Conservation (phyloP, 768 basidiomycete species). For the Phaeolepiota aurea region DNA sequence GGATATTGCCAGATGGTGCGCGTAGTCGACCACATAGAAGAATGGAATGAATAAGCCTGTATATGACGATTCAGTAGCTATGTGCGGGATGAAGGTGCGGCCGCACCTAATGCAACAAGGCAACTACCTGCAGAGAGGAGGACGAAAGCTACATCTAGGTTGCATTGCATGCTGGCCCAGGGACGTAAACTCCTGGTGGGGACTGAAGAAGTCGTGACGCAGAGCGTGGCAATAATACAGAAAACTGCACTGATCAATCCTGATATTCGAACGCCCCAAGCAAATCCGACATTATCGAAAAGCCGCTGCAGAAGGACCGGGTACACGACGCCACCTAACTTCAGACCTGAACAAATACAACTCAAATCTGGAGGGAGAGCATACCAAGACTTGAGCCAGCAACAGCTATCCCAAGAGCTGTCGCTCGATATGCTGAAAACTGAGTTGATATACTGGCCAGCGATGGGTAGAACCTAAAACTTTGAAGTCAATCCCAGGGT, state of each 20-base stretch:
- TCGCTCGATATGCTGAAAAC: conserved; percentile 57
- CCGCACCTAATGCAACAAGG: conserved; percentile 53
- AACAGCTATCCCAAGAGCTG: conserved; percentile 62
- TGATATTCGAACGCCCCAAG: conserved; percentile 53
- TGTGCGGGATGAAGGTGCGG: background rate
- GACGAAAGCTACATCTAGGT: conserved; percentile 42
- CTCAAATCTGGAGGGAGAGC: conserved; percentile 9
- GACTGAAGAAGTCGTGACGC: too few relatives aligned
- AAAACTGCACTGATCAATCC: conserved; percentile 41
- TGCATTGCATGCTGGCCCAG: too few relatives aligned
- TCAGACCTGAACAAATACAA: background rate
- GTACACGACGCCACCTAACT: conserved; percentile 58
- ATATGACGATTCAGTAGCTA: background rate
- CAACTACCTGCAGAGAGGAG: conserved; percentile 47
- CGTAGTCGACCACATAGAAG: conserved; percentile 61
- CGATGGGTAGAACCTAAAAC: conserved; percentile 62
- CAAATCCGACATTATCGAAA: conserved; percentile 48
- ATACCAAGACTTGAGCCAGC: conserved; percentile 63
- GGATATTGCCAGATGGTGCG: conserved; percentile 32
- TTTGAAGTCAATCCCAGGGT: too few relatives aligned
- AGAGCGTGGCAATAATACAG: conserved; percentile 36
- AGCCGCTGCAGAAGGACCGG: conserved; percentile 56
- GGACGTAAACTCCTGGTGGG: too few relatives aligned
- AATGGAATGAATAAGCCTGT: conserved; percentile 65
- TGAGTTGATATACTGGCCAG: conserved; percentile 59